Evolutionary conservation across 129 eudicot species (phyloP), one percentile per base, ranked within the genome.

Genomic region (Pittosporum tobira): DNA sequence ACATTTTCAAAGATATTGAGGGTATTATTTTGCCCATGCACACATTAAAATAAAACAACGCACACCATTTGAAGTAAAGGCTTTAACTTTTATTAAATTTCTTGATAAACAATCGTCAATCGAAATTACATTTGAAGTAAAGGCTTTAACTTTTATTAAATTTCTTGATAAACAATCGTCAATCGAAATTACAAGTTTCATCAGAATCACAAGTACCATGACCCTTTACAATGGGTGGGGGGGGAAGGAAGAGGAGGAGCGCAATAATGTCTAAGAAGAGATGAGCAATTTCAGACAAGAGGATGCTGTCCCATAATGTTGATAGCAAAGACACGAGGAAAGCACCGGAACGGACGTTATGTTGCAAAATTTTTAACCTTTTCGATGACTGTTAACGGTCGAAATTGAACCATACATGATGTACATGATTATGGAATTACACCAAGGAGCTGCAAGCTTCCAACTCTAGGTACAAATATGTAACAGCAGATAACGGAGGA

Each of bases 401-500:
- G 65, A 62, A 34, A 9, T 62, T 8, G 28, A 56, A 15, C 75
- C 48, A 44, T 63, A 71, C 63, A 66, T 63, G 50, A n/a, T 26
- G 15, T 68, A 68, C 66, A 67, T 47, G 60, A 48, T 65, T 47
- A 28, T 57, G 61, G 22, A 19, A 34, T 61, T 12, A 50, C 15
- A 27, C 27, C 61, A 29, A 30, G 25, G 40, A 13, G 29, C 19
- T 37, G n/a, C 42, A 22, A 14, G 15, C 61, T 31, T 21, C 7
- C 8, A 56, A 56, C 6, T 7, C 28, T 28, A 65, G 29, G 44
- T 25, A 40, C 40, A 24, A 29, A 16, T 30, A 42, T 51, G 34
- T 14, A 27, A 14, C 3, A 57, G 38, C 51, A 24, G 45, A 46
- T 47, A 63, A 62, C 52, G 63, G 28, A 38, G 31, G 49, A 61